phyloP scores from a whole-genome alignment of 768 basidiomycete species.

The Cystobasidium onofrii region DNA sequence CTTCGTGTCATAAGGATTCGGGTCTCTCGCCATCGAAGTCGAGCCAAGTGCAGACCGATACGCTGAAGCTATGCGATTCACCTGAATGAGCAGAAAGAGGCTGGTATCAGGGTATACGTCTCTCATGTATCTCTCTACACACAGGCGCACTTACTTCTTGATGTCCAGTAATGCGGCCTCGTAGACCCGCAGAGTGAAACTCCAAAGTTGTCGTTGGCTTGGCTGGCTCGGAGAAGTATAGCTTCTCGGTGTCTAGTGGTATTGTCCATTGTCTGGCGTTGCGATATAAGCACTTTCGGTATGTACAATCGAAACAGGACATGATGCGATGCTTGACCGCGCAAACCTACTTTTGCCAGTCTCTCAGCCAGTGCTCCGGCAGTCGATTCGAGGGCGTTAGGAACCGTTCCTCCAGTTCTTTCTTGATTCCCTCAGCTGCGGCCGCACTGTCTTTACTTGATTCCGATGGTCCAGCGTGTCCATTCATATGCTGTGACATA shows the following conservation, averaged over 20 bases:
- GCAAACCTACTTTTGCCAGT: conserved; percentile 66
- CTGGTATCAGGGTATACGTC: neutral
- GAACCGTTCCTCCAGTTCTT: conserved; percentile 63
- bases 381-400: conserved; percentile 61
- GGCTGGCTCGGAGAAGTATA: conserved; percentile 61
- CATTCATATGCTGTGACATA: neutral
- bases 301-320: neutral
- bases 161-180: conserved; percentile 72
- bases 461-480: neutral
- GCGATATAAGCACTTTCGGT: neutral
- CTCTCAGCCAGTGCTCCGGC: conserved; percentile 64
- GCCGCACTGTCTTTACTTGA: neutral
- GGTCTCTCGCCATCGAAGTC: conserved; percentile 74
- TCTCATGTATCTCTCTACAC: neutral
- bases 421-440: neutral
- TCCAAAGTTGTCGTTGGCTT: conserved; percentile 65
- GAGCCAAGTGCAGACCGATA: conserved; percentile 54
- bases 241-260: conserved; percentile 23
- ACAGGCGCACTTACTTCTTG: conserved; percentile 58
- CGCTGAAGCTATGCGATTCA: conserved; percentile 10
- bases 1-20: conserved; percentile 56
- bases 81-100: conserved; percentile 54
- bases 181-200: conserved; percentile 68
- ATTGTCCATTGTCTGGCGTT: conserved; percentile 1
- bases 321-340: conserved; percentile 39